Percentiles rank a stretch among this genome's conserved stretches.
Evolutionary conservation across 2,329 filamentous ascomycete genomes (phyloP).

Genomic region (Penicillium nordicum): DNA sequence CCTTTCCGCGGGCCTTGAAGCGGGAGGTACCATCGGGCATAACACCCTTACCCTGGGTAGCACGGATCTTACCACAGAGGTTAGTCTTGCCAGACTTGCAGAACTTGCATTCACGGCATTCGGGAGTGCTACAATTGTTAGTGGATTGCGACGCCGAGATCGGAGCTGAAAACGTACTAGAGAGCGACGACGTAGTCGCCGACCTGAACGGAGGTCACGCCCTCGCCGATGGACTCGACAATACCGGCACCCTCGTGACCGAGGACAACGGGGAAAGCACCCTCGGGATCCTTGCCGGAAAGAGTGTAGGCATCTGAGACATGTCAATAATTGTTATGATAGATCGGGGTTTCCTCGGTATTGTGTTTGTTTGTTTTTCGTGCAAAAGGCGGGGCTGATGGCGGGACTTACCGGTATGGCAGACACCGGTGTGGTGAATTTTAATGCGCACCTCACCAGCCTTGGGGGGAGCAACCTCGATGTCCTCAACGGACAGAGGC

Average conservation of each 20-base stretch:
- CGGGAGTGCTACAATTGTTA: slow-evolving; percentile 69
- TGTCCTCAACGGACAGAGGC: slow-evolving; percentile 81
- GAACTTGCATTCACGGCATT: slow-evolving; percentile 98
- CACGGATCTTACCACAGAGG: slow-evolving; percentile 97
- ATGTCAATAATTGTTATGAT: slow-evolving; percentile 4
- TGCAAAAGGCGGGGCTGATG: slow-evolving; percentile 4
- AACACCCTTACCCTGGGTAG: slow-evolving; percentile 89
- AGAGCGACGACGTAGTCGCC: slow-evolving; percentile 89
- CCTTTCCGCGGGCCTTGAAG: slow-evolving; percentile 92
- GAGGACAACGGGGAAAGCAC: slow-evolving; percentile 82
- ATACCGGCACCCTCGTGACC: slow-evolving; percentile 90
- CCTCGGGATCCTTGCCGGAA: slow-evolving; percentile 95
- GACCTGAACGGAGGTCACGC: slow-evolving; percentile 88
- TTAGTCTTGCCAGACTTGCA: slow-evolving; percentile 99
- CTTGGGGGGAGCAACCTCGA: slow-evolving; percentile 89
- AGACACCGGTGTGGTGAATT: slow-evolving; percentile 97
- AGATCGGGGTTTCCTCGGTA: background rate
- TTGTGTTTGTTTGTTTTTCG: background rate
- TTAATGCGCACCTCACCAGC: slow-evolving; percentile 95
- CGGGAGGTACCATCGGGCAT: slow-evolving; percentile 97
- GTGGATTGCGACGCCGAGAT: background rate
- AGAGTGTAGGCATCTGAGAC: slow-evolving; percentile 80
- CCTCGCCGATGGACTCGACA: slow-evolving; percentile 90
- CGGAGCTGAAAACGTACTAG: slow-evolving; percentile 57
- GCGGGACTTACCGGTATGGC: slow-evolving; percentile 75